phyloP scores from a whole-genome alignment of 1,284 basidiomycete genomes.

The Cryptococcus neoformans region DNA sequence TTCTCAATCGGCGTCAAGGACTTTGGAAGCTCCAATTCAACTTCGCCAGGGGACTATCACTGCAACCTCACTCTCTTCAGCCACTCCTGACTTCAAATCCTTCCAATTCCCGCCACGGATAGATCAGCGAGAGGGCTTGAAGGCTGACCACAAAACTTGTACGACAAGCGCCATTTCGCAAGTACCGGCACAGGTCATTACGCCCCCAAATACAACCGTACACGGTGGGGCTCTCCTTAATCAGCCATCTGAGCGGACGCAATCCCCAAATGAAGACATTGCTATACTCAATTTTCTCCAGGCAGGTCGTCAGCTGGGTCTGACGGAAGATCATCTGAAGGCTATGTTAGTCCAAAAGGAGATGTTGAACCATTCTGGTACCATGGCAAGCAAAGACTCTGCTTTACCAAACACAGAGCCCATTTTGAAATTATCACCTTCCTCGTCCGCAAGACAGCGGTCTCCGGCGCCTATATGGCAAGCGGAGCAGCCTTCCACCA shows the following conservation, averaged over 20 bases:
- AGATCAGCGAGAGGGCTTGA: not conserved
- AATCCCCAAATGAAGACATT: slow-evolving; percentile 8
- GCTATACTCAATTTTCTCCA: slow-evolving; percentile 35
- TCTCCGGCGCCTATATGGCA: not conserved
- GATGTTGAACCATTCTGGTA: slow-evolving; percentile 12
- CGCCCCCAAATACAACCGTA: slow-evolving; percentile 19
- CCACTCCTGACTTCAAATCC: slow-evolving; percentile 16
- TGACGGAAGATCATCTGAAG: slow-evolving; percentile 33
- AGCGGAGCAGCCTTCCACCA: not conserved
- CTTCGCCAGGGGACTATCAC: slow-evolving; percentile 8
- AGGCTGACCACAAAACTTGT: not conserved
- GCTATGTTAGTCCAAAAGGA: slow-evolving; percentile 33
- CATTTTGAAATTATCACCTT: not conserved
- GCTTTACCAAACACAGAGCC: not conserved
- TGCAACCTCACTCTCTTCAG: slow-evolving; percentile 3
- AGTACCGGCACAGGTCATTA: not conserved
- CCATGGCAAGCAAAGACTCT: not conserved
- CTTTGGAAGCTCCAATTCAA: slow-evolving; percentile 22
- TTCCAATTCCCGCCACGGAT: slow-evolving; percentile 26
- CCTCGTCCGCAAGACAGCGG: not conserved
- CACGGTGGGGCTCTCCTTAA: not conserved
- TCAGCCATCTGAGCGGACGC: not conserved
- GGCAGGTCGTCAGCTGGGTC: slow-evolving; percentile 36
- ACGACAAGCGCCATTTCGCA: not conserved
- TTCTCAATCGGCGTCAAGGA: slow-evolving; percentile 5